Base-by-base conservation (phyloP, 2,329 filamentous ascomycete genomes). In the Ceratocystis destructans region DNA sequence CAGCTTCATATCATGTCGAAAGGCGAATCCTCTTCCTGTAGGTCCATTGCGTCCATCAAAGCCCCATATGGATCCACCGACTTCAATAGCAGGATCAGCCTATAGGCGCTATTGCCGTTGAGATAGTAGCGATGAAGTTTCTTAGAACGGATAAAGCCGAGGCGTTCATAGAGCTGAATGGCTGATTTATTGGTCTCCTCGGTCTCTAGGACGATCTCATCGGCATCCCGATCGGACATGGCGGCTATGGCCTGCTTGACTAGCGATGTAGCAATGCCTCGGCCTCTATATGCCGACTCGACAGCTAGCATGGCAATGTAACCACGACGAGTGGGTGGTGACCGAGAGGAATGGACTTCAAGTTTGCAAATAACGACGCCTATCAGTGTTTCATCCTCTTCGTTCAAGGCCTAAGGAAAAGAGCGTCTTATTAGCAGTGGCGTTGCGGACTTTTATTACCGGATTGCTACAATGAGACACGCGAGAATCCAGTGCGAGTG, bases 241-340 rank as follows among this genome's bases (percentile, higher is more conserved):
- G 88, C 87, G 71, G 96, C 90, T 69, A 99, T 92, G 22, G 92
- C 91, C 79, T 85, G 86, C 69, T 87, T 84, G n/a, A 99, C 94
- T 8, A 99, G 81, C 50, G 86, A 86, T 0, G 91, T 96, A 1
- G 89, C 94, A 68, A 99, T 91, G 1, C 94, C 93, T 69, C 86
- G 84, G 5, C 92, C 91, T 25, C 94, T 86, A 72, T 90, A 87
- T 31, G 85, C 79, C 48, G 90, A 85, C 55, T 87, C 84, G 4
- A 96, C 92, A n/a, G 94, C 94, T 53, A 99, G 82, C 94, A 99
- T 99, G 73, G 94, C 94, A 71, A 99, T 97, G 77, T 99, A 99
- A 67, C 94, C 94, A 69, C 94, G 85, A 70, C 91, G 80, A 0
- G 85, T 87, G 1, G 83, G 77, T 0, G 83, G 79, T 1, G 91